Percentiles rank a stretch among this genome's conserved stretches.
Evolutionary conservation across 73 alveolate genomes (phyloP).

Genomic region (Paramecium pentaurelia): DNA sequence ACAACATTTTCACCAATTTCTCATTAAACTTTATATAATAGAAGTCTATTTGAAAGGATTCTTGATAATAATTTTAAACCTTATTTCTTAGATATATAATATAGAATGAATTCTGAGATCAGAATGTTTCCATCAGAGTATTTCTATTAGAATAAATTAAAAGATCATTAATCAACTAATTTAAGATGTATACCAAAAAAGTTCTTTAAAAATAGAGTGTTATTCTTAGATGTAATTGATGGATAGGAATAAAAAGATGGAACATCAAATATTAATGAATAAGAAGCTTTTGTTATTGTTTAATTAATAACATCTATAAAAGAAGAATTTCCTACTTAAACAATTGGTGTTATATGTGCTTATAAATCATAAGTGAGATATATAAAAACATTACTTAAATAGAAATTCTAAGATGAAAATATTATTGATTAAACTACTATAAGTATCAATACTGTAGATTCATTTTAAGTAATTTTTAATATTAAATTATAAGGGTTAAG

Average conservation of each 20-base stretch:
- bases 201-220: slow-evolving; percentile 49
- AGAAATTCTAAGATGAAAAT: background rate
- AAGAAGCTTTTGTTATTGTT: slow-evolving; percentile 62
- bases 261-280: slow-evolving; percentile 64
- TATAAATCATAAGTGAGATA: slow-evolving; percentile 70
- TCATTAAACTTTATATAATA: slow-evolving; percentile 72
- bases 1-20: slow-evolving; percentile 88
- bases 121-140: slow-evolving; percentile 72
- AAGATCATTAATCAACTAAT: slow-evolving; percentile 59
- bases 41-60: slow-evolving; percentile 91
- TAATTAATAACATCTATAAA: slow-evolving; percentile 48
- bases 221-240: slow-evolving; percentile 62
- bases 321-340: slow-evolving; percentile 53
- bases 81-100: slow-evolving; percentile 67
- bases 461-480: background rate
- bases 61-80: slow-evolving; percentile 76
- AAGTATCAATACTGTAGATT: slow-evolving; percentile 78
- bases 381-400: slow-evolving; percentile 27
- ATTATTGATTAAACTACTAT: slow-evolving; percentile 48
- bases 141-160: slow-evolving; percentile 66
- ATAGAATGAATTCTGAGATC: slow-evolving; percentile 82
- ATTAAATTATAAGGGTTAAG: slow-evolving; percentile 74
- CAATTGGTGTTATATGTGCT: slow-evolving; percentile 78
- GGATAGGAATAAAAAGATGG: slow-evolving; percentile 60
- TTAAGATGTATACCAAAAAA: slow-evolving; percentile 55